Percentiles rank a stretch among this genome's conserved stretches.
phyloP scores from a whole-genome alignment of 805 yeast genomes.

The Hyphopichia homilentoma region DNA sequence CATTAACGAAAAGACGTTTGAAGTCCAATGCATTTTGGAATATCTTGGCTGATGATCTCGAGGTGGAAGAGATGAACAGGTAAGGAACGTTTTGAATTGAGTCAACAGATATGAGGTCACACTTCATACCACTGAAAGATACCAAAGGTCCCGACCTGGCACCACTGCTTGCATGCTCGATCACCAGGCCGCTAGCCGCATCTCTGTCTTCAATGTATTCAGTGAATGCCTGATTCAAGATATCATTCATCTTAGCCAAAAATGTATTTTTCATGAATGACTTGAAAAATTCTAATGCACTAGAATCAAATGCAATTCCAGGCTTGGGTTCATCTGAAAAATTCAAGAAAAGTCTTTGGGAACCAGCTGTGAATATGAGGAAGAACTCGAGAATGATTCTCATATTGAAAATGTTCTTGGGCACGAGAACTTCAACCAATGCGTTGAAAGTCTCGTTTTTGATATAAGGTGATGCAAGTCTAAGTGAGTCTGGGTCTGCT shows the following conservation, averaged over 20 bases:
- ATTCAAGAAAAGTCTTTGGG: slow-evolving; percentile 29
- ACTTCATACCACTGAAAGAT: too few relatives aligned
- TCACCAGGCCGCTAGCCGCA: slow-evolving; percentile 11
- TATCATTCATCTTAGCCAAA: slow-evolving; percentile 58
- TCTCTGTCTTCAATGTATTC: slow-evolving; percentile 25
- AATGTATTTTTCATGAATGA: slow-evolving; percentile 63
- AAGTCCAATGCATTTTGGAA: slow-evolving; percentile 45
- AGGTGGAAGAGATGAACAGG: slow-evolving; percentile 2
- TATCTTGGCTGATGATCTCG: slow-evolving; percentile 11
- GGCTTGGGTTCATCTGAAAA: slow-evolving; percentile 9
- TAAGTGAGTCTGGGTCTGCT: slow-evolving; percentile 7
- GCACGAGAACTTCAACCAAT: slow-evolving; percentile 61
- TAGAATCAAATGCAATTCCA: slow-evolving; percentile 1
- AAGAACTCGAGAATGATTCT: slow-evolving; percentile 72
- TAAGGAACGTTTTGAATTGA: slow-evolving; percentile 21
- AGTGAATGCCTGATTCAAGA: slow-evolving; percentile 51
- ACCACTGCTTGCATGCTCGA: slow-evolving; percentile 6
- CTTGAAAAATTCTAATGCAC: slow-evolving; percentile 46
- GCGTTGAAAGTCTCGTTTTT: slow-evolving; percentile 54
- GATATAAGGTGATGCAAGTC: slow-evolving; percentile 43
- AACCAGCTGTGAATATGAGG: slow-evolving; percentile 61
- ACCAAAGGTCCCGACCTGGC: slow-evolving; percentile 19
- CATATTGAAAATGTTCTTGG: slow-evolving; percentile 75
- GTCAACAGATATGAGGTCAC: slow-evolving; percentile 35
- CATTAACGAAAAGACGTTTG: slow-evolving; percentile 41